Evolutionary conservation across 2,329 filamentous ascomycete species (phyloP).

Genomic region (Biscogniauxia marginata): DNA sequence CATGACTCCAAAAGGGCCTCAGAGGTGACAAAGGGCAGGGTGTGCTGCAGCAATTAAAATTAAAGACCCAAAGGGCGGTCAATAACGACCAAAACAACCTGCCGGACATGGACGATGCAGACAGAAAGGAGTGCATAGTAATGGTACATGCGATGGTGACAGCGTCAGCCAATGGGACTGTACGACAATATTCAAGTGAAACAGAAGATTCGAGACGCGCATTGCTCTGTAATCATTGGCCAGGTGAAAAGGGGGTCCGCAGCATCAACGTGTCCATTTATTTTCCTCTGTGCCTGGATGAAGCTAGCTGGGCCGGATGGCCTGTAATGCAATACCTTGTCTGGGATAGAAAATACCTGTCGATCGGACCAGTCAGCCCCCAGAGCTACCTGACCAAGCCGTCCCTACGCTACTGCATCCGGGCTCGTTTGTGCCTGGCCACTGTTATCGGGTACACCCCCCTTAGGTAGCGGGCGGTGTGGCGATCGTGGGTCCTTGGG

Average conservation of each 20-base stretch:
- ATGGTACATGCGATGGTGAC: conserved; percentile 9
- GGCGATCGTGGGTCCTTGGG: conserved; percentile 18
- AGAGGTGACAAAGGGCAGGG: neutral
- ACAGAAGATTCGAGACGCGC: conserved; percentile 38
- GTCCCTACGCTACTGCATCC: conserved; percentile 14
- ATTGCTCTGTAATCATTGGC: conserved; percentile 15
- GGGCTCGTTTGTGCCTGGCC: conserved; percentile 1
- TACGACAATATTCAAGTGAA: conserved; percentile 31
- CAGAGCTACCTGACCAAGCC: conserved; percentile 20
- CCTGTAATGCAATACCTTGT: conserved; percentile 17
- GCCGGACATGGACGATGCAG: conserved; percentile 32
- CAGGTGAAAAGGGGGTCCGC: conserved; percentile 9
- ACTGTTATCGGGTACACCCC: conserved; percentile 25
- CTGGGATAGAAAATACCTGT: conserved; percentile 22
- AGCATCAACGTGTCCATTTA: conserved; percentile 29
- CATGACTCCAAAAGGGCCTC: neutral
- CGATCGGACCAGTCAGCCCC: conserved; percentile 17
- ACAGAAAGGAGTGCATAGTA: conserved; percentile 39
- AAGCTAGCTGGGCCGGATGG: conserved; percentile 5
- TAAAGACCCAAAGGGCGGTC: conserved; percentile 16
- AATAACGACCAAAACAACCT: conserved; percentile 23
- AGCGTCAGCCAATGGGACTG: conserved; percentile 28
- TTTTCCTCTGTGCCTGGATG: conserved; percentile 17
- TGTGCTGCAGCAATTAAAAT: conserved; percentile 14
- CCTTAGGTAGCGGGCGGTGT: conserved; percentile 30